Conservation (phyloP, 805 yeast species). For the Wickerhamomyces chaumierensis region DNA sequence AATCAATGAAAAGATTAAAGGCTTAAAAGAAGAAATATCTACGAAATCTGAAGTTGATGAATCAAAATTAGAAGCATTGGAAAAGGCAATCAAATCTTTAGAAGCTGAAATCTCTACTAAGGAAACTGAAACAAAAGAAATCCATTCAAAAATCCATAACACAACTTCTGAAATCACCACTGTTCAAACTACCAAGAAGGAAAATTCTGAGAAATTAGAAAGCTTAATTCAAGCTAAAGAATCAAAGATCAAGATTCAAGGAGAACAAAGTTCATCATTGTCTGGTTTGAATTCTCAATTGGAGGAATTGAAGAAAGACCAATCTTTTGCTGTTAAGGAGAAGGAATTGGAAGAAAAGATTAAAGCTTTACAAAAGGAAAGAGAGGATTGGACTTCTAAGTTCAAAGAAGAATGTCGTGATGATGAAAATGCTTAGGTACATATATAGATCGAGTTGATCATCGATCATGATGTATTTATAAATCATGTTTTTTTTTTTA, state of each 20-base stretch:
- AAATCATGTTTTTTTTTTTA: no score
- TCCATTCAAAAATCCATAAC: not conserved
- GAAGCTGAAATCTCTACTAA: not conserved
- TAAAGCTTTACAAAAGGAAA: slow-evolving; percentile 11
- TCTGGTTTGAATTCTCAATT: slow-evolving; percentile 10
- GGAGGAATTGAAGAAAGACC: slow-evolving; percentile 3
- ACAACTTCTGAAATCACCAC: not conserved
- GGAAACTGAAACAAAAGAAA: not conserved
- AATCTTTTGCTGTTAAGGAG: slow-evolving; percentile 7
- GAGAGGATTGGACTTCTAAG: slow-evolving; percentile 10
- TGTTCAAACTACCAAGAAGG: not conserved
- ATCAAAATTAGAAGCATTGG: not conserved
- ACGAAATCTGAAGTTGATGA: not conserved
- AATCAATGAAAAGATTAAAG: slow-evolving; percentile 6
- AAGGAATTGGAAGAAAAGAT: slow-evolving; percentile 9
- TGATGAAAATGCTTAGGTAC: no score
- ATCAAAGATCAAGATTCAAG: not conserved
- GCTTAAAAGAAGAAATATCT: slow-evolving; percentile 4
- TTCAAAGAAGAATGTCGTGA: no score
- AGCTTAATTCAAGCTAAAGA: not conserved
- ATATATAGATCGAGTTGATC: no score
- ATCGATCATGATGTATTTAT: no score
- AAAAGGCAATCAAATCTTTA: not conserved
- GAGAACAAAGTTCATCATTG: not conserved
- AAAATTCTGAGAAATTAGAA: not conserved